These are phyloP conservation scores for Cardamine occulta DNA, from an alignment of 345 rosid genomes.

Conservation along the genomic window DNA sequence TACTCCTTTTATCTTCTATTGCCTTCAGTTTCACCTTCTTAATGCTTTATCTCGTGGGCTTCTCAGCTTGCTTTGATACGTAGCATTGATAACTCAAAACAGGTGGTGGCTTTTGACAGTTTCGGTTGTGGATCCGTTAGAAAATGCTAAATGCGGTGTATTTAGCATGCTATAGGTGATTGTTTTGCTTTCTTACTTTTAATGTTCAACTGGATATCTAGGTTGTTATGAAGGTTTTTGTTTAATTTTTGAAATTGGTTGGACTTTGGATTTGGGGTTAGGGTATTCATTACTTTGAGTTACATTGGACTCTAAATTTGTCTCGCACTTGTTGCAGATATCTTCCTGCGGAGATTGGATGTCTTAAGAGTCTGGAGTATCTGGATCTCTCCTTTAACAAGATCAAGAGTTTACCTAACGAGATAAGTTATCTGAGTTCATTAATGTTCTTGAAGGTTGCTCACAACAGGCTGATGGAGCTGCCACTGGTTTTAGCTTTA, in stretches of 20 bases:
- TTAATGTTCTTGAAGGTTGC: slow-evolving; percentile 79
- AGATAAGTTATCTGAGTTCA: slow-evolving; percentile 66
- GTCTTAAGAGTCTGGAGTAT: slow-evolving; percentile 73
- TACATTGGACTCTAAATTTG: slow-evolving; percentile 24
- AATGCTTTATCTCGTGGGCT: slow-evolving; percentile 30
- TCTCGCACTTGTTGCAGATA: slow-evolving; percentile 59
- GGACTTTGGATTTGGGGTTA: slow-evolving; percentile 2
- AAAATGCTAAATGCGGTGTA: background rate
- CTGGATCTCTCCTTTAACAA: slow-evolving; percentile 96
- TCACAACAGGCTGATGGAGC: slow-evolving; percentile 77
- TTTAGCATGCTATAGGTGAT: background rate
- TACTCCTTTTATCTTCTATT: slow-evolving; percentile 5
- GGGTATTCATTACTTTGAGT: background rate
- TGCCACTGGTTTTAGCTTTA: slow-evolving; percentile 63
- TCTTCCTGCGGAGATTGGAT: slow-evolving; percentile 94
- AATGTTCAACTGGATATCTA: slow-evolving; percentile 7
- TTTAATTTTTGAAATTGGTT: background rate
- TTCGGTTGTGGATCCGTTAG: slow-evolving; percentile 39
- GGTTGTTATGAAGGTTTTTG: background rate
- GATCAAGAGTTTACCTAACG: slow-evolving; percentile 77
- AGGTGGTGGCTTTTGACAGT: slow-evolving; percentile 35
- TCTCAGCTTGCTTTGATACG: slow-evolving; percentile 37
- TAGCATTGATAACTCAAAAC: slow-evolving; percentile 27
- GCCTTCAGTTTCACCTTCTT: slow-evolving; percentile 27
- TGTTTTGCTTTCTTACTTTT: background rate